Base-by-base conservation (phyloP, 1,284 basidiomycete genomes). In the Leccinum angustisporum region DNA sequence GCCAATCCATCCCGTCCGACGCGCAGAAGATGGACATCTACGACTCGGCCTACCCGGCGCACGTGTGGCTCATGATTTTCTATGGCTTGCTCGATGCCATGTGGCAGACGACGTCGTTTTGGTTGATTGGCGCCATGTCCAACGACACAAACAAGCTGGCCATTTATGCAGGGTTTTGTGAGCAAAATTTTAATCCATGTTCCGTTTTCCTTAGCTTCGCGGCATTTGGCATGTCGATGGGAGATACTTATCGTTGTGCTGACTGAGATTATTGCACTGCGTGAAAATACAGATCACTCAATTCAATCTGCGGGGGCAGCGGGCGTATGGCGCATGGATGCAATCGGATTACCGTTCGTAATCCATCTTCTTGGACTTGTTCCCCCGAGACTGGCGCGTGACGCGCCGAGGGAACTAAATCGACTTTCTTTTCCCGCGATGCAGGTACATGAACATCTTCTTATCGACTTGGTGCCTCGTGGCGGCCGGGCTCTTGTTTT, bases 31-130 rank as follows among this genome's bases (percentile, higher is more conserved):
- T 73, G 56, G 72, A 75, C 46, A 72, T 73, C 43, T 64, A 70
- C 33, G 73, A 76, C 59, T 38, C 60, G 6, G 67, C 57, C 1
- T 80, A 76, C 59, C 67, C 75, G 1, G 72, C 71, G 1, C 68
- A 72, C 25, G 64, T 76, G 2, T 72, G 72, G 67, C 72, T 80
- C 4, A 79, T 78, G 68, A 69, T 78, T 46, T 74, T 78, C 54
- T 78, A 72, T 54, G 79, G 78, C n/a, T 43, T 79, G 13, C 67
- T 78, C 27, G 79, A 80, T 63, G 67, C 79, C 1, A 75, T 80
- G 71, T 80, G 78, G 77, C 79, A 80, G 60, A 80, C 79, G 18
- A 70, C 68, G 43, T 63, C 64, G 36, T 79, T 77, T 65, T 77
- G 76, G 78, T 69, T 77, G 59, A 77, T 78, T 65, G 79, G 79